phyloP scores from a whole-genome alignment of 345 rosid genomes.

The Hibiscus syriacus region DNA sequence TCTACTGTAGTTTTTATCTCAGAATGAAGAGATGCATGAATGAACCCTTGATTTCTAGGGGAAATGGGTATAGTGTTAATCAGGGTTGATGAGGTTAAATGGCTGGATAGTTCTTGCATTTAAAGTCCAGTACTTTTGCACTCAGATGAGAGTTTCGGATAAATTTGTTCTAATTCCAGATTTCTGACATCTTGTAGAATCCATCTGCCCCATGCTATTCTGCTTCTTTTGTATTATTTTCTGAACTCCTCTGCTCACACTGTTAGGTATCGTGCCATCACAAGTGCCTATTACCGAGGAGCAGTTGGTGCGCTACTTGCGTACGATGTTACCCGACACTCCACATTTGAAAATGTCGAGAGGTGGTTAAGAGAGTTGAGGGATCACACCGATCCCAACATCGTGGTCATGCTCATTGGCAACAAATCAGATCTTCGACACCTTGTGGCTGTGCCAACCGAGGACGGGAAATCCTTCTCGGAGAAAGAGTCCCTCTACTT shows the following conservation, averaged over 20 bases:
- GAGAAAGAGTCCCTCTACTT: slow-evolving; percentile 85
- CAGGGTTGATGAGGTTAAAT: no score
- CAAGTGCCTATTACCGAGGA: slow-evolving; percentile 92
- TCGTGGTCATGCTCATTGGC: no score
- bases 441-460: slow-evolving; percentile 82
- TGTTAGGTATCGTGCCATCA: slow-evolving; percentile 83
- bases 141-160: background rate
- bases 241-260: background rate
- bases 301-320: slow-evolving; percentile 89
- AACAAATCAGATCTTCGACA: no score
- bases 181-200: background rate
- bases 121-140: no score
- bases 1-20: no score
- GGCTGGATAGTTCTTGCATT: no score
- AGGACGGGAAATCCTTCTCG: slow-evolving; percentile 71
- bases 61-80: no score
- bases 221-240: background rate
- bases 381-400: no score
- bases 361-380: no score
- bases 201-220: background rate
- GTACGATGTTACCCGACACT: slow-evolving; percentile 80
- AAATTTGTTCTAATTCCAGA: background rate
- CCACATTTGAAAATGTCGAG: slow-evolving; percentile 80
- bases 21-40: no score
- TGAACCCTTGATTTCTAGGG: no score